Conservation (phyloP, 257 asterid genomes). For the Plantago major region DNA sequence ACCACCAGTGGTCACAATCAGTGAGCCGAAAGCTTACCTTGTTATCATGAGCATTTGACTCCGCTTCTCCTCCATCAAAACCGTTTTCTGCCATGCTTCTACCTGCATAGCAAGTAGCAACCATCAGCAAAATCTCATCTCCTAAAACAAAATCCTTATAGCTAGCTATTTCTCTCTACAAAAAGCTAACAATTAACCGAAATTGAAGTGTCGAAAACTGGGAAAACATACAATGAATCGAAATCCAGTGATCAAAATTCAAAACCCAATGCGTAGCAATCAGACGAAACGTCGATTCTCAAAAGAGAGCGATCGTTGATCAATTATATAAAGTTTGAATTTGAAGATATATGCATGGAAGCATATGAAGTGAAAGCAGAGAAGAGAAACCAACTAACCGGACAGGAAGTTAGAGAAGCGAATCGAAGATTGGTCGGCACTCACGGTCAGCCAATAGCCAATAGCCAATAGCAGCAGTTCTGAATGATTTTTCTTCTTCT, state of each 20-base stretch:
- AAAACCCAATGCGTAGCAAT: too few relatives aligned
- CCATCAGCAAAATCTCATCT: not conserved
- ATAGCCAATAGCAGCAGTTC: too few relatives aligned
- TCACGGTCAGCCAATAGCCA: too few relatives aligned
- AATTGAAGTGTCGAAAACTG: not conserved
- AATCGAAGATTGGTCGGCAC: too few relatives aligned
- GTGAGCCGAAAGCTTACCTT: constrained; percentile 30
- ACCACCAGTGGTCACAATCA: not conserved
- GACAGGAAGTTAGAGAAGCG: not conserved
- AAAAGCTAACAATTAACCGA: not conserved
- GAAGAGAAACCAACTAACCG: constrained; percentile 22
- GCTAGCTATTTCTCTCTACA: not conserved
- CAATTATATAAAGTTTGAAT: not conserved
- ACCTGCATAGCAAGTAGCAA: constrained; percentile 37
- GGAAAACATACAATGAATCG: too few relatives aligned
- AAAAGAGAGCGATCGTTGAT: not conserved
- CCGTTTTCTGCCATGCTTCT: constrained; percentile 48
- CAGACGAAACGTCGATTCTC: too few relatives aligned
- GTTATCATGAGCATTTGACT: constrained; percentile 30
- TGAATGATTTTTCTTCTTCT: too few relatives aligned
- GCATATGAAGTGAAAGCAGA: not conserved
- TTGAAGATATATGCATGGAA: not conserved
- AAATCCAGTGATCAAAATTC: too few relatives aligned
- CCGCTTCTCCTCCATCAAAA: constrained; percentile 40
- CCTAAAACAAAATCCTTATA: not conserved